A percentile compares a stretch with the other conserved stretches of the same genome.
These are phyloP conservation scores for Pisolithus sp. DNA, from an alignment of 768 basidiomycete genomes.

Conservation along the genomic window DNA sequence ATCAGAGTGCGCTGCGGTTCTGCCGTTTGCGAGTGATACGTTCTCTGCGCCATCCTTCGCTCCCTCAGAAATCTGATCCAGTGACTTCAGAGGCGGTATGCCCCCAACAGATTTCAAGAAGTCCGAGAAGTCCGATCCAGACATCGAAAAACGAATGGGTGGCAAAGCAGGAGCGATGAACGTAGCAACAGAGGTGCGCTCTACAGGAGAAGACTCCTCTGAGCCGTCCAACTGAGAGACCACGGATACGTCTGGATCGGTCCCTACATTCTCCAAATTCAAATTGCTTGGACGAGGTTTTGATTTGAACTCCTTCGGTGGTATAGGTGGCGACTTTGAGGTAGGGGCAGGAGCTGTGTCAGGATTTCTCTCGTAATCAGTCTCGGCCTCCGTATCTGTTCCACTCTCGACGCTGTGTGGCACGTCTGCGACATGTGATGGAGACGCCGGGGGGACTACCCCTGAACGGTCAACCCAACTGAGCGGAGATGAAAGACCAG, in stretches of 20 bases:
- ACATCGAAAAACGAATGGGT: constrained; percentile 88
- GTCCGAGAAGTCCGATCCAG: constrained; percentile 74
- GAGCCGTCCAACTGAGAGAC: constrained; percentile 32
- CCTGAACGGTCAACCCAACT: constrained; percentile 18
- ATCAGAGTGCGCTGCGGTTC: no score
- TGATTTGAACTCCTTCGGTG: constrained; percentile 36
- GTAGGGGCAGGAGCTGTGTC: constrained; percentile 18
- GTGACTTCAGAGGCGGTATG: constrained; percentile 38
- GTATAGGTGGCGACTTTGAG: constrained; percentile 33
- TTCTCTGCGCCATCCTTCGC: constrained; percentile 20
- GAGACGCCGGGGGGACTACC: constrained; percentile 41
- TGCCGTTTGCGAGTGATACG: not conserved
- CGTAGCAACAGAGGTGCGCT: constrained; percentile 63
- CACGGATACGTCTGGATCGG: constrained; percentile 11
- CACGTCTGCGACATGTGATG: constrained; percentile 60
- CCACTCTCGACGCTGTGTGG: constrained; percentile 70
- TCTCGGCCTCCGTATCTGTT: constrained; percentile 63
- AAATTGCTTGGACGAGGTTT: constrained; percentile 24
- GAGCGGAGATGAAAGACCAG: constrained; percentile 15
- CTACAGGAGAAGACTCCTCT: constrained; percentile 58
- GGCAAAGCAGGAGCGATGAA: constrained; percentile 85
- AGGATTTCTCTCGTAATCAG: constrained; percentile 31
- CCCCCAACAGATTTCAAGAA: constrained; percentile 56
- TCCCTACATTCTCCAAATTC: constrained; percentile 14
- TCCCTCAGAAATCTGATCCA: constrained; percentile 43